Evolutionary conservation across 106 monocot genomes (phyloP).

Genomic region (Dendrobium nobile): DNA sequence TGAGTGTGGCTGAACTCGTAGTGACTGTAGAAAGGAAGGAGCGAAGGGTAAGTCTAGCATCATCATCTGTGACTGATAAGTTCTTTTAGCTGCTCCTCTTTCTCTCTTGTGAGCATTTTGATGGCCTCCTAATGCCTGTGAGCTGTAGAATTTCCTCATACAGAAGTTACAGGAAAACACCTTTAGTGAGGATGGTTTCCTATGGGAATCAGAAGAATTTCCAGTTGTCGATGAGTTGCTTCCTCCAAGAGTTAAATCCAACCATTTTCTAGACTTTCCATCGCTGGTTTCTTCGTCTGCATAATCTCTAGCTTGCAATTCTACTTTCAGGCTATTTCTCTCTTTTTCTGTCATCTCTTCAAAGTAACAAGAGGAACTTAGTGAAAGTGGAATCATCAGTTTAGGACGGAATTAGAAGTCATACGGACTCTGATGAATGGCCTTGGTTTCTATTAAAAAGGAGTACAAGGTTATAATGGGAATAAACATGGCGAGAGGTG

Average conservation of each 20-base stretch:
- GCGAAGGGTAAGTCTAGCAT: slow-evolving; percentile 14
- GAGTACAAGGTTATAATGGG: slow-evolving; percentile 2
- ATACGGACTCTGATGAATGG: slow-evolving; percentile 3
- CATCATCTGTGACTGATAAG: slow-evolving; percentile 33
- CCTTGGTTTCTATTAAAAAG: slow-evolving; percentile 28
- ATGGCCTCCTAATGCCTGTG: slow-evolving; percentile 75
- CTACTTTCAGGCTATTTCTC: not conserved
- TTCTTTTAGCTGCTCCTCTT: slow-evolving; percentile 43
- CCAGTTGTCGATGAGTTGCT: slow-evolving; percentile 8
- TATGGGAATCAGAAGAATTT: slow-evolving; percentile 5
- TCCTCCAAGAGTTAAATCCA: slow-evolving; percentile 32
- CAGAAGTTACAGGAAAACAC: slow-evolving; percentile 83
- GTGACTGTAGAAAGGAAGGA: slow-evolving; percentile 22
- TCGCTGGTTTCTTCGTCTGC: not conserved
- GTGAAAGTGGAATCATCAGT: not conserved
- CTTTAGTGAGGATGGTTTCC: slow-evolving; percentile 22
- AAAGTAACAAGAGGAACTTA: not conserved
- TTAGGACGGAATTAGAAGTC: not conserved
- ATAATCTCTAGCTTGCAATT: too few relatives aligned
- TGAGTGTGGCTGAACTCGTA: slow-evolving; percentile 46
- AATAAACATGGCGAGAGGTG: not conserved
- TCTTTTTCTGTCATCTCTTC: slow-evolving; percentile 11
- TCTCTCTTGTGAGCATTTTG: slow-evolving; percentile 85
- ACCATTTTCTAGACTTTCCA: slow-evolving; percentile 20
- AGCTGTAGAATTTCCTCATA: slow-evolving; percentile 12